Conservation (phyloP, 202 grass and related monocot genomes). For the Carex arenaria region DNA sequence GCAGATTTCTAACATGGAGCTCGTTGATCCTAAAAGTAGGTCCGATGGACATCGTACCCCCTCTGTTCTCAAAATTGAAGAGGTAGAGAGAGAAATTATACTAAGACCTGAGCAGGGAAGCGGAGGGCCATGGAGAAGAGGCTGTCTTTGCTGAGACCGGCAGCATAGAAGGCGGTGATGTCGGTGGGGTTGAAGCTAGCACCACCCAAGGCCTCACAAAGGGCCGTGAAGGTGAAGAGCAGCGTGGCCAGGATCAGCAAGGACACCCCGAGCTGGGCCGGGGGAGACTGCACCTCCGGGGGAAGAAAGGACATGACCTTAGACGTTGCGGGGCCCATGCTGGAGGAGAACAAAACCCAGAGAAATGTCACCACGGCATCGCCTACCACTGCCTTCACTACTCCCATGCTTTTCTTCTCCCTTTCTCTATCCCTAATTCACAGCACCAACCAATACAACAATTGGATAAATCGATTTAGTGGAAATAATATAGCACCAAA, state of each 20-base stretch:
- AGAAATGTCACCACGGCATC: slow-evolving; percentile 74
- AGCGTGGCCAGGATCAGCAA: slow-evolving; percentile 49
- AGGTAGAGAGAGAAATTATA: too few species aligned
- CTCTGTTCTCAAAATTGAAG: too few species aligned
- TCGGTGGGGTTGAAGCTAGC: slow-evolving; percentile 88
- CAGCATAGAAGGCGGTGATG: slow-evolving; percentile 84
- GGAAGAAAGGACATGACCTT: slow-evolving; percentile 43
- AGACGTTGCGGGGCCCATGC: slow-evolving; percentile 49
- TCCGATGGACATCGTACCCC: too few species aligned
- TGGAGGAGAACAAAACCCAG: slow-evolving; percentile 72
- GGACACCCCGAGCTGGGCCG: slow-evolving; percentile 51
- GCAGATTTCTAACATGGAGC: too few species aligned
- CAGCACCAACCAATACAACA: not conserved
- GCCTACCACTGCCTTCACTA: slow-evolving; percentile 43
- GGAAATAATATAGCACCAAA: not conserved
- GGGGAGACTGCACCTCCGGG: slow-evolving; percentile 31
- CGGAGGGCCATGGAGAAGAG: slow-evolving; percentile 81
- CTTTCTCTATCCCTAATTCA: slow-evolving; percentile 3
- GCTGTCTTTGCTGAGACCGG: slow-evolving; percentile 43
- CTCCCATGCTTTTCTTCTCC: slow-evolving; percentile 28
- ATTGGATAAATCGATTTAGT: not conserved
- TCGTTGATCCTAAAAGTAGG: too few species aligned
- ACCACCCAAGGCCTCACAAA: slow-evolving; percentile 59
- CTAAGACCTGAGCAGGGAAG: slow-evolving; percentile 67
- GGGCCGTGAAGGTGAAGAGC: slow-evolving; percentile 59